Base-by-base conservation (phyloP, 2,329 filamentous ascomycete genomes). In the Chaetomiaceae sp. region DNA sequence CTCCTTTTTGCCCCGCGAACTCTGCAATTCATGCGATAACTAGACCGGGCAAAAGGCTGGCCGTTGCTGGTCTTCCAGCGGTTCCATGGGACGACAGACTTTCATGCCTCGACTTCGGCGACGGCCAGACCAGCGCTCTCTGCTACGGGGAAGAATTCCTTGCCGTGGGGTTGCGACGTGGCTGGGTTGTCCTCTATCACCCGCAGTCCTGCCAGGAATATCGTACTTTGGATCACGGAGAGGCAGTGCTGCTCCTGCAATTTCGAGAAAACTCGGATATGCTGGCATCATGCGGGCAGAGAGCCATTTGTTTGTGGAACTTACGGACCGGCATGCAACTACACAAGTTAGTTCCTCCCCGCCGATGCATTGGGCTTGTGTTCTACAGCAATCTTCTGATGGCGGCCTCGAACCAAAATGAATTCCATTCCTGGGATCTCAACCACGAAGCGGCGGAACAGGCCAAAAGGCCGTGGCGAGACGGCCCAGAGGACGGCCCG, bases 81-180 rank as follows among this genome's bases (percentile, higher is more conserved):
- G 14, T 33, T 36, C 50, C 58, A 36, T 63, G 64, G 63, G 60
- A 65, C 47, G 64, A 66, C 17, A 57, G 58, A 40, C 39, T 65
- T 2, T 47, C 56, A 3, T 62, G 56, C 35, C 57, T 65, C 24
- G 48, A 61, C 32, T 61, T 60, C 19, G 53, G 44, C 24, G 51
- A 56, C 15, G 47, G 29, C 10, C 38, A 56, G n/a, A 49, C 59
- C 32, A 60, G 42, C 22, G 46, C 57, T 8, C 24, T 63, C 24
- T 50, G 51, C 20, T 59, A 59, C 19, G 61, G 60, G 12, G 57
- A 58, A 6, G 51, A 57, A 3, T 59, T 59, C 45, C 45, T 63
- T 6, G 61, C 59, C 18, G 47, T 63, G 20, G 58, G 57, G 3
- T 49, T 63, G 32, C 54, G 37, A 12, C 40, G 44, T n/a, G 60